Conservation (phyloP, 345 rosid genomes). For the Psidium friedrichsthalianum region DNA sequence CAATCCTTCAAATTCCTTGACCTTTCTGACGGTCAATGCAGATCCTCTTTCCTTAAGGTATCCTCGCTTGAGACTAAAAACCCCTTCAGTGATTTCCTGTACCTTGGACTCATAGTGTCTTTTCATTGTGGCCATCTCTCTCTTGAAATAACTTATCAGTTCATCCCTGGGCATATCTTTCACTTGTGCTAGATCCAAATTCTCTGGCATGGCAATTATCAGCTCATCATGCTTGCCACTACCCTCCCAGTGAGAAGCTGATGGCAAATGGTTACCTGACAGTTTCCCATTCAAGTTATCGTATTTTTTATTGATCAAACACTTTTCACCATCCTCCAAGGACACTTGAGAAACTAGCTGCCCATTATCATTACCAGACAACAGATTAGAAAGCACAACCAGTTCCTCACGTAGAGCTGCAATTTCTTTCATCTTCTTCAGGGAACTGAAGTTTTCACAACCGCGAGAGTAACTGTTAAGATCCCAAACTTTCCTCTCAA, state of each 20-base stretch:
- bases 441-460: constrained; percentile 16
- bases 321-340: constrained; percentile 30
- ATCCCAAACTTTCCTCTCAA: constrained; percentile 34
- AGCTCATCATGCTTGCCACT: constrained; percentile 60
- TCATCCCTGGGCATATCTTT: constrained; percentile 30
- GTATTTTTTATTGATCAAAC: constrained; percentile 16
- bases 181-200: constrained; percentile 28
- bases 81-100: constrained; percentile 51
- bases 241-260: constrained; percentile 31
- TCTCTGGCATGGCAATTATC: constrained; percentile 33
- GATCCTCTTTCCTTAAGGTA: constrained; percentile 48
- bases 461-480: constrained; percentile 22
- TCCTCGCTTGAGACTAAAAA: constrained; percentile 48
- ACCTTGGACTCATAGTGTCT: constrained; percentile 52
- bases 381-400: constrained; percentile 40
- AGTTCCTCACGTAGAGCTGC: constrained; percentile 59
- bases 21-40: constrained; percentile 42
- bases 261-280: constrained; percentile 37
- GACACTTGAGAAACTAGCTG: constrained; percentile 34
- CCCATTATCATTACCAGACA: constrained; percentile 40
- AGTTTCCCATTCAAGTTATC: constrained; percentile 43
- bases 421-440: constrained; percentile 44
- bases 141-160: constrained; percentile 38
- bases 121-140: constrained; percentile 83
- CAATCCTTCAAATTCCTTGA: constrained; percentile 58